Base-by-base conservation (phyloP, 108 stramenopile species). In the Cyclotella choctawhatcheeana region DNA sequence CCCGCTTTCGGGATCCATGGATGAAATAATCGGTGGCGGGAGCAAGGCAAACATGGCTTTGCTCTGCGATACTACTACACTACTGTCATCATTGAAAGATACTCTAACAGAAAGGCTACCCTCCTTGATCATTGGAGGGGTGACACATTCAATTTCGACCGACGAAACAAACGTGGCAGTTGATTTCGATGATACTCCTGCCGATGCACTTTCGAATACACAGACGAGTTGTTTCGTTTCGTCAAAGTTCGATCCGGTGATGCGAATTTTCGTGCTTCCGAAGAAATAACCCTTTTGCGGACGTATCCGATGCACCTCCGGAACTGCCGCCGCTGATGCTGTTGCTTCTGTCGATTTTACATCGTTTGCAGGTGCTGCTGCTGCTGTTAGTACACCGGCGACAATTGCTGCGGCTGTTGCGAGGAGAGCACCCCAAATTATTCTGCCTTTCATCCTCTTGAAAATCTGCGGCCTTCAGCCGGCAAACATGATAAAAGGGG, bases 81-180 rank as follows among this genome's bases (percentile, higher is more conserved):
- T 82, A 50, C 85, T 83, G 5, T 78, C 56, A 21, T 64, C 84
- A 54, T 87, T 83, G 20, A 67, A 18, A 8, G 62, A 47, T 20
- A 87, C 77, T 51, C 51, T 54, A 18, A 86, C 75, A 25, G 34
- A 29, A 26, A 78, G 62, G 5, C 14, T 5, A 10, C 53, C 40
- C 21, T 74, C 8, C 37, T 40, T 12, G 12, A 64, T 33, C 30
- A 74, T 69, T 24, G 86, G 70, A 16, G 67, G n/a, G n/a, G n/a
- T 60, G 21, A 12, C 18, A 34, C 77, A 78, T 31, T 78, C 58
- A 1, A 78, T 43, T 54, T 55, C 56, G 3, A 63, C 59, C 17
- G 40, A 37, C 45, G 77, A 65, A 44, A 65, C 2, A 40, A 52
- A 72, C 31, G 33, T 27, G n/a, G 77, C 77, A 17, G n/a, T 31